Conservation (phyloP, 2,329 filamentous ascomycete genomes). For the Trichoderma brevicompactum region DNA sequence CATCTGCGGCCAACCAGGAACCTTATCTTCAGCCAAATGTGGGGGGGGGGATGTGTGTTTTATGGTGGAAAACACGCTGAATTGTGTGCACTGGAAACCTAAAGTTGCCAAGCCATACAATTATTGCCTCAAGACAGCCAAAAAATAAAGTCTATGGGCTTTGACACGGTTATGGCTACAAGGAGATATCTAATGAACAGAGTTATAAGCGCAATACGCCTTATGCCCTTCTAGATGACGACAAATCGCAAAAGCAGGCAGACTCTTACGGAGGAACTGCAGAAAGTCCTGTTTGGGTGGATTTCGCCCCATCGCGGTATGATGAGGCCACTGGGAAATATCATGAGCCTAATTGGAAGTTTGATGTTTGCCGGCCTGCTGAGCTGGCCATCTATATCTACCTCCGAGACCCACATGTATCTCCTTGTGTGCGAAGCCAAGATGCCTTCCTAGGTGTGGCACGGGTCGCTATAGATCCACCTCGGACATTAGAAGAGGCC, state of each 20-base stretch:
- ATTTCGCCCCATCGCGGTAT: neutral
- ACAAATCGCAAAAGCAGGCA: neutral
- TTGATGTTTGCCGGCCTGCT: neutral
- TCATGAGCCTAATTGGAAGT: too few species aligned
- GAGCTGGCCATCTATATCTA: constrained; percentile 3
- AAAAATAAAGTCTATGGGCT: too few species aligned
- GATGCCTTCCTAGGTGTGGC: constrained; percentile 1
- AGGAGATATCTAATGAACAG: neutral
- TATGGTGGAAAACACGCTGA: too few species aligned
- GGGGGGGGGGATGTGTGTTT: too few species aligned
- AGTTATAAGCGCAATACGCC: neutral
- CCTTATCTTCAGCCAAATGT: too few species aligned
- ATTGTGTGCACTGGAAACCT: too few species aligned
- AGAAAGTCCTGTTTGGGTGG: neutral
- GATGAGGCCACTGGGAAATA: neutral
- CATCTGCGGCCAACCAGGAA: too few species aligned
- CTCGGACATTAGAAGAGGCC: neutral
- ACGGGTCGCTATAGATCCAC: constrained; percentile 1
- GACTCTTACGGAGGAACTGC: neutral
- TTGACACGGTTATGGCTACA: neutral
- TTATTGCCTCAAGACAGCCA: too few species aligned
- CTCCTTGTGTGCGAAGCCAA: neutral
- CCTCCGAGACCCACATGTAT: neutral
- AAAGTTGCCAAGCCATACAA: too few species aligned
- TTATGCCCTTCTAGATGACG: neutral